Percentiles rank a stretch among this genome's conserved stretches.
These are phyloP conservation scores for Umbelopsis sp. DNA, from an alignment of 371 early-diverging fungal genomes.

Conservation along the genomic window DNA sequence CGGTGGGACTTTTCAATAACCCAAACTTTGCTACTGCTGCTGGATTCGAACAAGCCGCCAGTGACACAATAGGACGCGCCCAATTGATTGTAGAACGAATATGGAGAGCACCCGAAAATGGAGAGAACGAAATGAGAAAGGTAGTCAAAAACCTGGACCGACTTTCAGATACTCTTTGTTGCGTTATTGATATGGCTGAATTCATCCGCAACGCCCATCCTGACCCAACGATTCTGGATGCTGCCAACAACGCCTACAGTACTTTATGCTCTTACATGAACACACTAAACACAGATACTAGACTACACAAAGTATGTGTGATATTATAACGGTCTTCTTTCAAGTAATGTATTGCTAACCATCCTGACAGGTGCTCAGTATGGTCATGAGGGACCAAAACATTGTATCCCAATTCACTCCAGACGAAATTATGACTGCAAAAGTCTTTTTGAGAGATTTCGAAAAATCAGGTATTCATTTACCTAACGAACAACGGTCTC, in stretches of 20 bases:
- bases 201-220: constrained; percentile 93
- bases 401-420: constrained; percentile 57
- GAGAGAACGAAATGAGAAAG: constrained; percentile 61
- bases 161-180: constrained; percentile 89
- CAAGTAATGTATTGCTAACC: background rate
- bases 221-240: constrained; percentile 64
- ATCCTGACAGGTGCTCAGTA: constrained; percentile 58
- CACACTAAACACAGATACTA: constrained; percentile 87
- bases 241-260: constrained; percentile 81
- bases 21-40: constrained; percentile 36
- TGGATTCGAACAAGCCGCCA: constrained; percentile 45
- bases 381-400: constrained; percentile 60
- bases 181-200: constrained; percentile 91
- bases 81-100: constrained; percentile 65
- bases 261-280: constrained; percentile 86
- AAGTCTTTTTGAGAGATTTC: constrained; percentile 87
- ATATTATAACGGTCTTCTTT: background rate
- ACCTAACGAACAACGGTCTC: constrained; percentile 60
- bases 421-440: constrained; percentile 81
- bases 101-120: constrained; percentile 57
- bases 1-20: constrained; percentile 43
- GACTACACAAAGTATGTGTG: constrained; percentile 73
- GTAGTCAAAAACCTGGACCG: constrained; percentile 87
- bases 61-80: constrained; percentile 52
- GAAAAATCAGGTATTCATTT: constrained; percentile 95